These are phyloP conservation scores for Curvularia sp. DNA, from an alignment of 2,329 filamentous ascomycete species.

Conservation along the genomic window DNA sequence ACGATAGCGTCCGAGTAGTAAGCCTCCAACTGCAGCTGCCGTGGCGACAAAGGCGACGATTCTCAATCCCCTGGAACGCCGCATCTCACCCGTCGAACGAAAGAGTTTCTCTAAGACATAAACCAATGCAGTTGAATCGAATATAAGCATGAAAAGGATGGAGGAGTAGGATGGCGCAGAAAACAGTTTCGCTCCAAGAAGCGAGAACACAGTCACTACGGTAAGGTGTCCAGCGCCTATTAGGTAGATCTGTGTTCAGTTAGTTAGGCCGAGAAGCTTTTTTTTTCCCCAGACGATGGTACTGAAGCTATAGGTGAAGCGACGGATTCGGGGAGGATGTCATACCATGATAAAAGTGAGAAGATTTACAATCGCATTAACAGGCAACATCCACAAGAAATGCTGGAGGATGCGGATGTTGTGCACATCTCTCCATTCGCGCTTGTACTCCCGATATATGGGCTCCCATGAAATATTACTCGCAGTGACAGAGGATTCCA, in stretches of 20 bases:
- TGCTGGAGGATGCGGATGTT: constrained; percentile 36
- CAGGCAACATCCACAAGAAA: constrained; percentile 38
- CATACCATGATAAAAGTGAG: constrained; percentile 43
- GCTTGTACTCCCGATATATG: constrained; percentile 29
- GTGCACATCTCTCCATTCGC: constrained; percentile 40
- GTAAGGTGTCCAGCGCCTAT: constrained; percentile 41
- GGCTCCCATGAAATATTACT: constrained; percentile 41
- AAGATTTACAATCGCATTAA: constrained; percentile 37
- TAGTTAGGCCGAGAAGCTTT: neutral
- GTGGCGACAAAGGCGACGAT: constrained; percentile 40
- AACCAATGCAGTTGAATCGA: constrained; percentile 31
- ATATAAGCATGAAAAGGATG: constrained; percentile 44
- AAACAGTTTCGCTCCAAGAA: constrained; percentile 39
- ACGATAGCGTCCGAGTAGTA: constrained; percentile 37
- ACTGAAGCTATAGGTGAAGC: neutral
- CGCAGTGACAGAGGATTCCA: constrained; percentile 39
- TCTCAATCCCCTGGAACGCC: constrained; percentile 37
- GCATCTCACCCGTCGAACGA: constrained; percentile 31
- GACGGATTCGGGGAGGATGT: neutral
- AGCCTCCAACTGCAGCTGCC: constrained; percentile 35
- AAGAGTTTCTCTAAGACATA: constrained; percentile 33
- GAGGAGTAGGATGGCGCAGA: constrained; percentile 32
- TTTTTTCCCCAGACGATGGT: neutral
- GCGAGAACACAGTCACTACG: constrained; percentile 38
- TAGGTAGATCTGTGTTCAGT: constrained; percentile 34